Evolutionary conservation across 2,329 filamentous ascomycete genomes (phyloP).

Genomic region (Pseudocercospora cruenta): DNA sequence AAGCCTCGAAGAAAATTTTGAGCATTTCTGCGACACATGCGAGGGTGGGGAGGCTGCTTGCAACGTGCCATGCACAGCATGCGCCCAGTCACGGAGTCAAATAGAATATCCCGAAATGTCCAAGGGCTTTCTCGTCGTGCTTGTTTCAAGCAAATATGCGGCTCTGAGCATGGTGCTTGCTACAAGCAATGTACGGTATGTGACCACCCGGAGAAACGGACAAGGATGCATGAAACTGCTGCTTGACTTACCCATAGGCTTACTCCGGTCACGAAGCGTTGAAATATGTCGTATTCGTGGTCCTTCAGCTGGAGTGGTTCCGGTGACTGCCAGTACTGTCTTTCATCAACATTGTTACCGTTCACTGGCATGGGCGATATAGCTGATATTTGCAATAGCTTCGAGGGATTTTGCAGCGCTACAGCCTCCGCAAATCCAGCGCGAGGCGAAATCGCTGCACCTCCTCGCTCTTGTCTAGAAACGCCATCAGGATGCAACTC

Average conservation of each 20-base stretch:
- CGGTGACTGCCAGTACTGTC: conserved; percentile 33
- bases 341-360: conserved; percentile 27
- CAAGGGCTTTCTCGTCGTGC: not conserved
- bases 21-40: not conserved
- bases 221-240: not conserved
- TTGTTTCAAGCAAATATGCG: not conserved
- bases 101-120: no score
- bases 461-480: conserved; percentile 6
- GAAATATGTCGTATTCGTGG: conserved; percentile 45
- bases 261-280: conserved; percentile 44
- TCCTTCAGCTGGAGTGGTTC: conserved; percentile 37
- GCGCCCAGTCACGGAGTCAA: no score
- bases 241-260: conserved; percentile 37
- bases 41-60: no score
- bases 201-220: not conserved
- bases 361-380: conserved; percentile 26
- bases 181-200: not conserved
- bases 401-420: conserved; percentile 30
- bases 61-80: no score
- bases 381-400: conserved; percentile 30
- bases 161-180: not conserved
- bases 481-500: conserved; percentile 26
- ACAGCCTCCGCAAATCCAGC: conserved; percentile 25
- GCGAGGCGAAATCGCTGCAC: conserved; percentile 15
- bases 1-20: not conserved